A percentile compares a stretch with the other conserved stretches of the same genome.
phyloP scores from a whole-genome alignment of 495 filamentous ascomycete genomes.

The Neurospora sp. region DNA sequence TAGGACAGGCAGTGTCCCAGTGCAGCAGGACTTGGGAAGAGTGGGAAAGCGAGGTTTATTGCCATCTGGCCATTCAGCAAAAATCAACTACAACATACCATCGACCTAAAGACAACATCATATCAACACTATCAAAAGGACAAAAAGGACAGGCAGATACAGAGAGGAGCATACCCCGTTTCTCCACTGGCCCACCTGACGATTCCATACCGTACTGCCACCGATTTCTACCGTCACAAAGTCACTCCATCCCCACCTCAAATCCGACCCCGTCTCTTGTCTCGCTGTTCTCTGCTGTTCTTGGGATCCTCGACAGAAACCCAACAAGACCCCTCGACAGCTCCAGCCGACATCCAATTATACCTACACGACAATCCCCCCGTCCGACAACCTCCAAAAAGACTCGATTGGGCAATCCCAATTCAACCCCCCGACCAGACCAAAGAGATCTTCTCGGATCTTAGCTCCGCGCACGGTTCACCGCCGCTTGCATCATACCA shows the following conservation, averaged over 20 bases:
- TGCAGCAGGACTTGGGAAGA: background rate
- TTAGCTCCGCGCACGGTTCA: constrained; percentile 14
- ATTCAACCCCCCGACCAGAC: background rate
- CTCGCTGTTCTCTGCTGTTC: background rate
- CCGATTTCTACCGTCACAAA: background rate
- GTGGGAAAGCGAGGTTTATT: background rate
- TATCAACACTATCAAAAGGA: background rate
- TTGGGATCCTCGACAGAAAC: background rate
- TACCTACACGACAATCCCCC: background rate
- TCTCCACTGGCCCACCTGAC: background rate
- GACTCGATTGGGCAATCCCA: background rate
- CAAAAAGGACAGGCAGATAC: background rate
- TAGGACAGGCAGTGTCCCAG: background rate
- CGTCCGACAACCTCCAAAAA: background rate
- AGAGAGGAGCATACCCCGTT: background rate
- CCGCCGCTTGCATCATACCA: constrained; percentile 27
- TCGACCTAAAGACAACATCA: background rate
- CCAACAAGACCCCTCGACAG: background rate
- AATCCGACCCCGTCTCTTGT: background rate
- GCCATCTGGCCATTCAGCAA: background rate
- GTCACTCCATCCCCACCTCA: background rate
- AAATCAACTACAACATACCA: background rate
- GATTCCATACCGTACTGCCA: background rate
- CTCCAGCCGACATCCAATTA: background rate
- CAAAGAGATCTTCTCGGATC: background rate